These are phyloP conservation scores for Aspergillus chevalieri DNA, from an alignment of 2,329 filamentous ascomycete species.

Conservation along the genomic window DNA sequence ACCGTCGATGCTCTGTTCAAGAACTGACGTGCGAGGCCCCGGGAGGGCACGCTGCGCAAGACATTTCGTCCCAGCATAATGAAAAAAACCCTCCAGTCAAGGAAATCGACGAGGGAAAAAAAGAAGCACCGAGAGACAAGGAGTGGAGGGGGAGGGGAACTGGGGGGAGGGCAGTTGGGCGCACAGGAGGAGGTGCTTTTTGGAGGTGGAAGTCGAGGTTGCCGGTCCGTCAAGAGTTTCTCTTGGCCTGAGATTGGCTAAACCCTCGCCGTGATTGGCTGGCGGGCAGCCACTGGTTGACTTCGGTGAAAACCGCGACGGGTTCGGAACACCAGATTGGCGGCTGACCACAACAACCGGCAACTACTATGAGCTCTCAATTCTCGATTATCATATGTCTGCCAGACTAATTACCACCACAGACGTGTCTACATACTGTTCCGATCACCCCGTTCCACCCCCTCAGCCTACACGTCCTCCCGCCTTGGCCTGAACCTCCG, in stretches of 20 bases:
- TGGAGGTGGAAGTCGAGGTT: conserved; percentile 31
- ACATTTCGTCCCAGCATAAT: conserved; percentile 91
- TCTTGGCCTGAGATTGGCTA: conserved; percentile 31
- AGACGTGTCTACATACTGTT: neutral
- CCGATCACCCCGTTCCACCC: neutral
- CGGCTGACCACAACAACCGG: conserved; percentile 2
- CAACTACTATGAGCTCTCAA: neutral
- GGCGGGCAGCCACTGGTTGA: conserved; percentile 16
- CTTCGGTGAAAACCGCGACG: conserved; percentile 35
- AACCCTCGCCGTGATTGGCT: conserved; percentile 34
- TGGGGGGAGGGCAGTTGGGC: conserved; percentile 15
- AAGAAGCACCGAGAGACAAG: conserved; percentile 27
- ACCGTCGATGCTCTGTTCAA: conserved; percentile 69
- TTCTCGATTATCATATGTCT: neutral
- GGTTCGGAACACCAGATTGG: conserved; percentile 26
- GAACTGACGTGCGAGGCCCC: conserved; percentile 70
- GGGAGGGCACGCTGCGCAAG: conserved; percentile 80
- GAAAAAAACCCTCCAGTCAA: conserved; percentile 36
- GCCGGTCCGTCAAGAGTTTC: conserved; percentile 30
- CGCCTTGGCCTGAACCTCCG: conserved; percentile 22
- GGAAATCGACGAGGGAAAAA: conserved; percentile 20
- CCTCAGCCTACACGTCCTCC: conserved; percentile 1
- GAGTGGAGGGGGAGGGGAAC: conserved; percentile 21
- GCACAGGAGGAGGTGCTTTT: conserved; percentile 27
- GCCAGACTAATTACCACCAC: neutral